phyloP scores from a whole-genome alignment of 2,329 filamentous ascomycete species.

The Colletotrichum plurivorum region DNA sequence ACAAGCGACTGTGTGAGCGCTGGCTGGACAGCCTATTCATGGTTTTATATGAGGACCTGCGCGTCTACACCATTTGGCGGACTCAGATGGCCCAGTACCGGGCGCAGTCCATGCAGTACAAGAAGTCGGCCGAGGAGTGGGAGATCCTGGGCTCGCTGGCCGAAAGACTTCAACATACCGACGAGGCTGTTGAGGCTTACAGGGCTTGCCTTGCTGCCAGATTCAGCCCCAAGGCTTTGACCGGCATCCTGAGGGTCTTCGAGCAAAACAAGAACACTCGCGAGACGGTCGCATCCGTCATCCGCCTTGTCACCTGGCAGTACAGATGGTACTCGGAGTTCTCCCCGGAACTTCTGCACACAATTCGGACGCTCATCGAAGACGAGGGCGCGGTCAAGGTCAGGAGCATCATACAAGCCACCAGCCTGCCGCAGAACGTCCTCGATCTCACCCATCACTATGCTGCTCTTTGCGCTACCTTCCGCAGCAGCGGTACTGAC shows the following conservation, averaged over 20 bases:
- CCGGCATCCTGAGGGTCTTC: constrained; percentile 85
- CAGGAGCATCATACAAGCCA: constrained; percentile 96
- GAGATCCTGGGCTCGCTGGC: constrained; percentile 95
- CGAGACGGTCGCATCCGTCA: constrained; percentile 86
- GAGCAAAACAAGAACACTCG: constrained; percentile 84
- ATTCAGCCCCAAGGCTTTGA: constrained; percentile 94
- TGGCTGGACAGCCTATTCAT: constrained; percentile 99
- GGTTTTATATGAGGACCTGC: constrained; percentile 97
- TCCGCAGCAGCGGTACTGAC: constrained; percentile 93
- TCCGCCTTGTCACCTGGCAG: constrained; percentile 95
- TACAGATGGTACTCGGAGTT: constrained; percentile 99
- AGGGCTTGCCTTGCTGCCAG: constrained; percentile 87
- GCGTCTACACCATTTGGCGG: constrained; percentile 99
- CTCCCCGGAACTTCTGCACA: constrained; percentile 89
- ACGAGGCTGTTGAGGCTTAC: constrained; percentile 95
- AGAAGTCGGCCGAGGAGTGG: constrained; percentile 98
- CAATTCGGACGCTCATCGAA: constrained; percentile 93
- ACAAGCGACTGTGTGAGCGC: constrained; percentile 96
- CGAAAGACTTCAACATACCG: constrained; percentile 90
- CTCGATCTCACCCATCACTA: constrained; percentile 97
- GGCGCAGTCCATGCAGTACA: constrained; percentile 94
- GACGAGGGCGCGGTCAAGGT: constrained; percentile 98
- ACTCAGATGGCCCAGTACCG: constrained; percentile 97
- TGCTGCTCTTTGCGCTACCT: constrained; percentile 92
- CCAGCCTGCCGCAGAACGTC: constrained; percentile 91